Evolutionary conservation across 441 rosid genomes (phyloP), one percentile per base, ranked within the genome.

Genomic region (Theobroma grandiflorum): DNA sequence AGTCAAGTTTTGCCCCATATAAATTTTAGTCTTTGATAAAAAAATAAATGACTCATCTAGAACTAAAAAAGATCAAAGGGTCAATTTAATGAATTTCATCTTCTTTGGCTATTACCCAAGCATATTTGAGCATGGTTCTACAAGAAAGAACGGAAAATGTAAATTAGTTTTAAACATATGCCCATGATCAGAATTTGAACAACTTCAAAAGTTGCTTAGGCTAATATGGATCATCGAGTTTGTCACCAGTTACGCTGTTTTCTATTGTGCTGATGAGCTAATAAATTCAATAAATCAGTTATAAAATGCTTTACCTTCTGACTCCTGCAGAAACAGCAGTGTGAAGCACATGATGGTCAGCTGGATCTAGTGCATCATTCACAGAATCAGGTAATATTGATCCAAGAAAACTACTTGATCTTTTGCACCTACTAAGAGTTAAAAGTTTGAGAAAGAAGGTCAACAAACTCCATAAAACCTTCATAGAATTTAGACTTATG

Each of bases 351-450:
- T 88, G 94, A 79, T 94, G 99, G 84, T 91, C 85, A 16, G 91
- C 91, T 64, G 96, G 94, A 86, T 94, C 97, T 37, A 94, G 79
- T 45, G 88, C 95, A 84, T 94, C 97, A 87, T 89, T 90, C 74
- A 96, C 92, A 11, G 94, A 89, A 72, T 92, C 87, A 0, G 99
- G 98, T 79, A 96, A 87, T 59, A 96, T 88, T 2, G 94, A 91
- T 74, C 95, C 98, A 78, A 93, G 95, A 80, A 92, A 82, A 84
- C 95, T 85, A 80, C 84, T 89, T 47, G 97, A 89, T 82, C 92
- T 90, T 89, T 83, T 92, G 63, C 85, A 81, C 84, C 95, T 93
- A 90, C 40, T 65, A 72, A 62, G 49, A 12, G 66, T 20, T 26
- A 80, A 78, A 78, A 42, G 63, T 38, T 74, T 22, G 62, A 33